Evolutionary conservation across 345 rosid genomes (phyloP).

Genomic region (Nasturtium officinale): DNA sequence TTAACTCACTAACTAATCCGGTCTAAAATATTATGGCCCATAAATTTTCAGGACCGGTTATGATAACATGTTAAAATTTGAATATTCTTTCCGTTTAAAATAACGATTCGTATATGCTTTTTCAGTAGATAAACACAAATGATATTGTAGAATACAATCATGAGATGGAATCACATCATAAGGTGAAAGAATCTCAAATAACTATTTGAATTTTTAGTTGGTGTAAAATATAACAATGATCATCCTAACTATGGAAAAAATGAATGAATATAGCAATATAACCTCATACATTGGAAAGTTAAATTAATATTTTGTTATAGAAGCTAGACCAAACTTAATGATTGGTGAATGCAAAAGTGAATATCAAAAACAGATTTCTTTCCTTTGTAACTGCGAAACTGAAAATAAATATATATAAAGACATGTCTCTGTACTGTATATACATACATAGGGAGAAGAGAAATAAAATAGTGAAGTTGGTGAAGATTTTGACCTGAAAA

Average conservation of each 20-base stretch:
- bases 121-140: no score
- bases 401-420: slow-evolving; percentile 2
- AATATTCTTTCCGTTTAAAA: not conserved
- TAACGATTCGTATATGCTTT: no score
- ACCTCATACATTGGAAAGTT: not conserved
- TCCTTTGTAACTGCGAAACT: slow-evolving; percentile 32
- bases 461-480: not conserved
- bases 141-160: not conserved
- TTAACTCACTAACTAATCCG: not conserved
- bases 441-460: not conserved
- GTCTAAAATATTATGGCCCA: not conserved
- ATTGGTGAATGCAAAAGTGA: not conserved
- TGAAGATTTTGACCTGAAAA: slow-evolving; percentile 21
- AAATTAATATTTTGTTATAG: not conserved
- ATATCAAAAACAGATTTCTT: slow-evolving; percentile 26
- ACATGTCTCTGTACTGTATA: not conserved
- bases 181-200: not conserved
- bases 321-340: slow-evolving; percentile 18
- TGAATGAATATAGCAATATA: not conserved
- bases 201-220: not conserved
- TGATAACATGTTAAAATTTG: not conserved
- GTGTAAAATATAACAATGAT: not conserved
- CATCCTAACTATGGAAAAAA: not conserved
- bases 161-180: not conserved
- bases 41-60: not conserved